Evolutionary conservation across 179 eudicot species (phyloP).

Genomic region (Heliamphora pulchella): DNA sequence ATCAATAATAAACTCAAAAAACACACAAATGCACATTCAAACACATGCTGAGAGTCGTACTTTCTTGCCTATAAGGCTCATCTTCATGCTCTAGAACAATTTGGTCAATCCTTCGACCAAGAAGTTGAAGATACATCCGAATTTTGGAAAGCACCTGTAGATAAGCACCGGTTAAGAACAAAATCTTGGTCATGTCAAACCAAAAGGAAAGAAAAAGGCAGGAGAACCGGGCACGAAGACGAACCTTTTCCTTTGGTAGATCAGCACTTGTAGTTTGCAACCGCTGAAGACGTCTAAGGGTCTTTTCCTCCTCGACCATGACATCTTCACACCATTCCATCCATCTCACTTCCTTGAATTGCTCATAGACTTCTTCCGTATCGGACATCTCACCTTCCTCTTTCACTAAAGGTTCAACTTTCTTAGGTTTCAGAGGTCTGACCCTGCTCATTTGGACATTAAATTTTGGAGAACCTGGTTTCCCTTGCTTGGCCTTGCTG

Average conservation of each 20-base stretch:
- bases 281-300: slow-evolving; percentile 79
- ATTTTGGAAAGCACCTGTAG: slow-evolving; percentile 80
- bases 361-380: slow-evolving; percentile 93
- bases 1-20: background rate
- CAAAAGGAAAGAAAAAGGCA: background rate
- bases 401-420: slow-evolving; percentile 67
- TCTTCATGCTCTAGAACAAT: slow-evolving; percentile 56
- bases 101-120: slow-evolving; percentile 85
- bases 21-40: background rate
- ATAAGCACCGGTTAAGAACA: background rate
- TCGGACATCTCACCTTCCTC: slow-evolving; percentile 99
- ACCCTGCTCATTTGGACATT: slow-evolving; percentile 34
- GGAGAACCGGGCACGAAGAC: background rate
- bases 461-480: slow-evolving; percentile 38
- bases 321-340: slow-evolving; percentile 99
- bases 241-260: slow-evolving; percentile 95
- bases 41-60: slow-evolving; percentile 35
- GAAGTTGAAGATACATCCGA: slow-evolving; percentile 80
- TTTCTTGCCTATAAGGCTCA: slow-evolving; percentile 71
- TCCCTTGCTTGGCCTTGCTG: slow-evolving; percentile 53
- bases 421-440: slow-evolving; percentile 49
- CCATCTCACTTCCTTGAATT: slow-evolving; percentile 99
- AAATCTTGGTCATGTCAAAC: background rate
- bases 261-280: slow-evolving; percentile 87
- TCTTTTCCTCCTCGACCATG: slow-evolving; percentile 68